Base-by-base conservation (phyloP, 805 yeast species). In the Wickerhamiella allomyrinae region DNA sequence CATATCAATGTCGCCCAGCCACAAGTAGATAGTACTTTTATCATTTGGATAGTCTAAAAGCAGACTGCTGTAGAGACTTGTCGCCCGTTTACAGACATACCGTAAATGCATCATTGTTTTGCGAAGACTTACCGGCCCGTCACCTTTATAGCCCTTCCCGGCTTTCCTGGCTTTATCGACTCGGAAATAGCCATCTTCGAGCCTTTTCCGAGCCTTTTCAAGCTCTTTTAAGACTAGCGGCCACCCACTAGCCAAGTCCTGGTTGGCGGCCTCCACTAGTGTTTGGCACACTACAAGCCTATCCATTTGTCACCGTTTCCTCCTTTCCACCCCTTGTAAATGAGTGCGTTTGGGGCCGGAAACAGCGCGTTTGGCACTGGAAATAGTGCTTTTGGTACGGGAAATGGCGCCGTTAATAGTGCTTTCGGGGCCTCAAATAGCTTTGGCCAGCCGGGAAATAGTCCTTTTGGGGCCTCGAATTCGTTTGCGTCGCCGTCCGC, bases 371-470 rank as follows among this genome's bases (percentile, higher is more conserved):
- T 56, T 19, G 52, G 56, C 6, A 41, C 54, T 2, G 49, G 51
- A 15, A 48, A 45, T 33, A 46, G 55, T 2, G 53, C 60, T 2
- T 51, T 55, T 39, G 58, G 61, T 24, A 31, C 58, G 8, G 52
- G 52, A 6, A 44, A 41, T 38, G 29, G 48, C 2, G 48, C 52
- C 7, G 49, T 49, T 21, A 11, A 11, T n/a, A 6, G 11, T 15
- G 17, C 52, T 5, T 42, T 41, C 22, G 48, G 49, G 3, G 27
- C 49, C 0, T 45, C 45, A 19, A 47, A 29, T 24, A 13, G 41
- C 10, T 42, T 47, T 2, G 42, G 47, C 20, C 48, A 49, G 13
- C 41, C 52, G 11, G 47, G 51, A 6, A 43, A 40, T 39, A 27
- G 14, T 11, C 31, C 31, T n/a, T 27, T 27, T 27, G 31, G 31